Percentiles rank a stretch among this genome's conserved stretches.
phyloP scores from a whole-genome alignment of 73 alveolate genomes.

The Blepharisma stoltei region DNA sequence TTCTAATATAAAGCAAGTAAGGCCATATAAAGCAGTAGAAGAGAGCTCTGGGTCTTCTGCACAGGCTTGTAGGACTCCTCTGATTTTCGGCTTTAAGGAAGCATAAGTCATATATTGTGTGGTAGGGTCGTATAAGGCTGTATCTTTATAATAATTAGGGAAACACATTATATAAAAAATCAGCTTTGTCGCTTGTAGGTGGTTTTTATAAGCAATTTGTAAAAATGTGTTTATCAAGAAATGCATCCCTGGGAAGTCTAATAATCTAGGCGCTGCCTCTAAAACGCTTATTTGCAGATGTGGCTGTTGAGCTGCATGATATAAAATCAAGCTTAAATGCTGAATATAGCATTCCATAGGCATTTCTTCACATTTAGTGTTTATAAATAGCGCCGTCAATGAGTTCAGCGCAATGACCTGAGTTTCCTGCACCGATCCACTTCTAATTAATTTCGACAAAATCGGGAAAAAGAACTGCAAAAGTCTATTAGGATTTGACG shows the following conservation, averaged over 20 bases:
- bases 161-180: neutral
- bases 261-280: neutral
- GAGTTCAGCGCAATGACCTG: neutral
- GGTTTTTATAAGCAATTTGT: neutral
- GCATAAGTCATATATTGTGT: neutral
- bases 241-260: constrained; percentile 8
- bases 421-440: neutral
- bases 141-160: neutral
- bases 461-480: neutral
- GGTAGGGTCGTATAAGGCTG: neutral
- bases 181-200: neutral
- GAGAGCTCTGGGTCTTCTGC: neutral
- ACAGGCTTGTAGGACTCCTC: neutral
- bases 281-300: neutral
- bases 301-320: neutral
- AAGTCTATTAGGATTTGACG: neutral
- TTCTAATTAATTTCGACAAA: neutral
- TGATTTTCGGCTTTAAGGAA: neutral
- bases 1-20: neutral
- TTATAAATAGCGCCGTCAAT: neutral
- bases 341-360: constrained; percentile 5
- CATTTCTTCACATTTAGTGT: neutral
- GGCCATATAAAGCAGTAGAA: neutral
- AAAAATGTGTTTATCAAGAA: neutral
- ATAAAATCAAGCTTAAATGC: neutral